These are phyloP conservation scores for Neonectria magnoliae DNA, from an alignment of 2,329 filamentous ascomycete species.

Conservation along the genomic window DNA sequence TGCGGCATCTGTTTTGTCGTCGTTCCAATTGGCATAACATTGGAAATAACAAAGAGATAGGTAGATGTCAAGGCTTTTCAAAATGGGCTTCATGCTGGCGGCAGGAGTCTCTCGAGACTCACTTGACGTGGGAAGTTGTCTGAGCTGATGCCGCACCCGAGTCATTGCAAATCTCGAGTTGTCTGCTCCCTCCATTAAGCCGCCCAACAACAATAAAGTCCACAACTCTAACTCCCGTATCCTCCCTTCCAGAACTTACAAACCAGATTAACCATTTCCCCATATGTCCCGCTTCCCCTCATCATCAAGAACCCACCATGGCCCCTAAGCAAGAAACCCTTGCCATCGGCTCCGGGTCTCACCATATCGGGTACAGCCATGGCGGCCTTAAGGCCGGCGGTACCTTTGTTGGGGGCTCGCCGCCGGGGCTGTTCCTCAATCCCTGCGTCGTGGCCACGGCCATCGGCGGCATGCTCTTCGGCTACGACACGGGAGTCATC, in stretches of 20 bases:
- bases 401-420: constrained; percentile 29
- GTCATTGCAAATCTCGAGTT: constrained; percentile 3
- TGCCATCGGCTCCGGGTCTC: constrained; percentile 13
- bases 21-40: neutral
- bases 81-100: neutral
- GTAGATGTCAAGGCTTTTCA: neutral
- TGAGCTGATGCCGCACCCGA: constrained; percentile 6
- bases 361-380: constrained; percentile 24
- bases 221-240: no score
- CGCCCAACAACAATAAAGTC: constrained; percentile 12
- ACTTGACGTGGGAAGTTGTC: neutral
- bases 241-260: neutral
- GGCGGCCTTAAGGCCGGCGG: constrained; percentile 20
- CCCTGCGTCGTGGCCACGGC: constrained; percentile 31
- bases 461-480: constrained; percentile 39
- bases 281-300: neutral
- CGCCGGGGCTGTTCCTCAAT: constrained; percentile 28
- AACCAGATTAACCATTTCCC: neutral
- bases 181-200: neutral
- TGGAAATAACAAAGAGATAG: neutral
- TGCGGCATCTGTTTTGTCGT: neutral
- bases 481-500: constrained; percentile 62
- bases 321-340: constrained; percentile 23
- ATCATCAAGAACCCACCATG: constrained; percentile 12
- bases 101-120: neutral